Base-by-base conservation (phyloP, 805 yeast species). In the Monosporozyma siamensis region DNA sequence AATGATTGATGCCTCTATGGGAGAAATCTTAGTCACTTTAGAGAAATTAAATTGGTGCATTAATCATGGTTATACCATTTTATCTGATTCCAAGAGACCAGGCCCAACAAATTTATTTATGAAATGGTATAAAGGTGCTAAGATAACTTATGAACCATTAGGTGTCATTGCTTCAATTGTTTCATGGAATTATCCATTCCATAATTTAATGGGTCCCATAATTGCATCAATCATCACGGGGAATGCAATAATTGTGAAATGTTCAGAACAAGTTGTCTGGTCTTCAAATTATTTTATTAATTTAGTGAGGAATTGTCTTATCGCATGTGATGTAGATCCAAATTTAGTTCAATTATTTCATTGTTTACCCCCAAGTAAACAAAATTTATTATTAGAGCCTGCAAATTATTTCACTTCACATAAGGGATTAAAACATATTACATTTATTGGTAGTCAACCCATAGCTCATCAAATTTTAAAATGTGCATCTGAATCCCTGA, bases 181-280 rank as follows among this genome's bases (percentile, higher is more conserved):
- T 1, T 85, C 95, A 3, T 92, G 99, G 99, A 92, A 92, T 58
- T 92, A 92, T 60, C 98, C 99, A 0, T 80, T 92, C 63, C 98
- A 92, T 61, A 92, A 92, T 62, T 67, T 89, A 40, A 65, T 92
- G 71, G 97, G 97, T 3, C 98, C 98, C 1, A 71, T 92, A 2
- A 78, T 89, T 44, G 94, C 97, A 2, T 77, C 90, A 1, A 62
- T 92, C 21, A 86, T 89, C 58, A 78, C 95, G 4, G 99, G 98
- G 4, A 90, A 92, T 56, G 88, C 89, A 6, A 80, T 88, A 36
- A 81, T 92, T 8, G 78, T 92, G 42, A 92, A 92, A 61, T 90
- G 98, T 66, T 86, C 96, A 9, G 99, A 92, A 64, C 84, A 87
- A 55, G 98, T 92, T 1, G 81, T 86, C 32, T 92, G 97, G 97